Evolutionary conservation across 345 rosid genomes (phyloP).

Genomic region (Rhizophora apiculata): DNA sequence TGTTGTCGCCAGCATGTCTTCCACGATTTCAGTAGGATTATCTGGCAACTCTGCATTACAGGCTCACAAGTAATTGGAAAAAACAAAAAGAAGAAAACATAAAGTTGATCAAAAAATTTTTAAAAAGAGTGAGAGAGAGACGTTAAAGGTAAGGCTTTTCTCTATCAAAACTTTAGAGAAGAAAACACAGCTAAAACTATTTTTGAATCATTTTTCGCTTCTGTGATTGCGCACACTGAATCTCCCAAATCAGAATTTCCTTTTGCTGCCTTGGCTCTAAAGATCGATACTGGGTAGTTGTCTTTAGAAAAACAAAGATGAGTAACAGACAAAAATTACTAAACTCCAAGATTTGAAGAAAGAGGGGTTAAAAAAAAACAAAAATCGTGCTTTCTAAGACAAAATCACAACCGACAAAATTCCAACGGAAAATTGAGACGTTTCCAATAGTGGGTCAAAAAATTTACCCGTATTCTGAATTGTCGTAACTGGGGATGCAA

Average conservation of each 20-base stretch:
- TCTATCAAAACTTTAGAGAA: conserved; percentile 17
- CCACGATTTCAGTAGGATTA: conserved; percentile 36
- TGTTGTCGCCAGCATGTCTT: conserved; percentile 33
- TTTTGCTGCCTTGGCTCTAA: conserved; percentile 3
- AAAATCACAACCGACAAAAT: conserved; percentile 37
- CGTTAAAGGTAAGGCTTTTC: conserved; percentile 29
- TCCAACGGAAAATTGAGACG: conserved; percentile 6
- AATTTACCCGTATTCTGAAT: conserved; percentile 48
- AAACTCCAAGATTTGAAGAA: conserved; percentile 43
- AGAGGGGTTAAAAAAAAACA: conserved; percentile 21
- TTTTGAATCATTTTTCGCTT: conserved; percentile 23
- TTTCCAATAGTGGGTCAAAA: conserved; percentile 11
- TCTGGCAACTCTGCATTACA: conserved; percentile 47
- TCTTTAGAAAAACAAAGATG: conserved; percentile 40
- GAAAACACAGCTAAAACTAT: conserved; percentile 35
- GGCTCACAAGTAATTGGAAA: conserved; percentile 1
- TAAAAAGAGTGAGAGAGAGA: background rate
- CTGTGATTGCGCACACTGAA: conserved; percentile 18
- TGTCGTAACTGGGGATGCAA: conserved; percentile 46
- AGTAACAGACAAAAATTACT: conserved; percentile 59
- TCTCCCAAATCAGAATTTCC: conserved; percentile 9
- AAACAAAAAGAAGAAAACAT: background rate
- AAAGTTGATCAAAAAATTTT: background rate
- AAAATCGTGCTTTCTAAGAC: conserved; percentile 23
- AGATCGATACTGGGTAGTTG: background rate